These are phyloP conservation scores for Bruguiera hainesii DNA, from an alignment of 441 rosid species.

Conservation along the genomic window DNA sequence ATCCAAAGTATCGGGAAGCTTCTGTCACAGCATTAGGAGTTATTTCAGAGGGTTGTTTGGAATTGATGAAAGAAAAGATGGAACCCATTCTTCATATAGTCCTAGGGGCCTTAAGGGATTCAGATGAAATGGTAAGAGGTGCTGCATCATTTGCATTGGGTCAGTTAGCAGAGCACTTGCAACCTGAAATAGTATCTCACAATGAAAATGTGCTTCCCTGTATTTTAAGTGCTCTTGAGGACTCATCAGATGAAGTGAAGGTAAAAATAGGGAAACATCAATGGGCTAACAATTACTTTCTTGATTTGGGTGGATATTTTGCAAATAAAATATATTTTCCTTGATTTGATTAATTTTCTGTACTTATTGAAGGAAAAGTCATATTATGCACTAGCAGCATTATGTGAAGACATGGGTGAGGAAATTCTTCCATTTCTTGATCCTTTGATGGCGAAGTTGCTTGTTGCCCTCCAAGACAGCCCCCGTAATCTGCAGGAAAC, in stretches of 20 bases:
- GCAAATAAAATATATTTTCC: background rate
- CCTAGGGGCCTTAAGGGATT: constrained; percentile 83
- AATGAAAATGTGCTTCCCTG: constrained; percentile 90
- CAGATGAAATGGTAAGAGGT: constrained; percentile 97
- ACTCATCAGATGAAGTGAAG: constrained; percentile 97
- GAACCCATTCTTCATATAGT: constrained; percentile 82
- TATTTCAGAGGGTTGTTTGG: constrained; percentile 92
- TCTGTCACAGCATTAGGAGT: constrained; percentile 94
- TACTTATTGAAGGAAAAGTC: constrained; percentile 72
- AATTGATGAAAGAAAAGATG: constrained; percentile 76
- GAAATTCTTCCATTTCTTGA: constrained; percentile 94
- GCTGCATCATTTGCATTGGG: constrained; percentile 99
- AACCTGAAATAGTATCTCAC: constrained; percentile 88
- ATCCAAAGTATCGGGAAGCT: constrained; percentile 94
- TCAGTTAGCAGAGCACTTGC: constrained; percentile 96
- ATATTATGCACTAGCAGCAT: constrained; percentile 97
- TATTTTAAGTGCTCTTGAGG: constrained; percentile 88
- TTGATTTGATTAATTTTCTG: constrained; percentile 5
- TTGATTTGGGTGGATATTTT: background rate
- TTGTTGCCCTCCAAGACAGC: constrained; percentile 78
- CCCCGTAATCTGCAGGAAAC: constrained; percentile 98
- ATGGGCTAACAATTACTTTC: background rate
- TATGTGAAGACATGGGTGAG: constrained; percentile 98
- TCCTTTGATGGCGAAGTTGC: constrained; percentile 86
- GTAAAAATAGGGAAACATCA: constrained; percentile 31